Percentiles rank a stretch among this genome's conserved stretches.
Evolutionary conservation across 441 rosid species (phyloP).

Genomic region (Croton setiger): DNA sequence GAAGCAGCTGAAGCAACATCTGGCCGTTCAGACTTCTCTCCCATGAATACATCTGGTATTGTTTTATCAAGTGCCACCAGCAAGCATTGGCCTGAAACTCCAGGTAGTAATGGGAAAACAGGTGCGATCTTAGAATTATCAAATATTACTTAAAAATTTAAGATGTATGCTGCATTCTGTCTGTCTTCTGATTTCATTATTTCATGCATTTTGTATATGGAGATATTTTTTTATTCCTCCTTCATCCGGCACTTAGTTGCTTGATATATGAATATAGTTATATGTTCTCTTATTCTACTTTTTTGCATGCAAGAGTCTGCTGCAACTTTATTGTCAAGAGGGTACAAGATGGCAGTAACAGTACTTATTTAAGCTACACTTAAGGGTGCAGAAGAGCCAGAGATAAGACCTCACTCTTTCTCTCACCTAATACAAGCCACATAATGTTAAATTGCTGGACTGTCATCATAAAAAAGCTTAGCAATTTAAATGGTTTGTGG

Average conservation of each 20-base stretch:
- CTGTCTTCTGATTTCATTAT: not conserved
- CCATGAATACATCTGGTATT: conserved; percentile 63
- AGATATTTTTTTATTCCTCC: not conserved
- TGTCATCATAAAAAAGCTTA: not conserved
- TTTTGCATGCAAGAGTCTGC: not conserved
- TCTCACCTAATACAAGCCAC: conserved; percentile 1
- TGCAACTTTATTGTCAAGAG: not conserved
- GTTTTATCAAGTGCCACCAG: conserved; percentile 48
- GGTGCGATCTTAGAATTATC: conserved; percentile 1
- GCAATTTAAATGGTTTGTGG: not conserved
- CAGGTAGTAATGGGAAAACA: conserved; percentile 56
- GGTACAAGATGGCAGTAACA: not conserved
- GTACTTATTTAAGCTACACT: not conserved
- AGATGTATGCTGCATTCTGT: not conserved
- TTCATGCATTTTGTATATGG: not conserved
- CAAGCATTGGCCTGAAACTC: conserved; percentile 51
- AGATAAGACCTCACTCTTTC: conserved; percentile 1
- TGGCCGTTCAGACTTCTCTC: conserved; percentile 44
- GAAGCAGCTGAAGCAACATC: conserved; percentile 70
- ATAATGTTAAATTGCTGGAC: not conserved
- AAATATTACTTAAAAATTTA: not conserved
- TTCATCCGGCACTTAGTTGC: not conserved
- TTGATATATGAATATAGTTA: not conserved
- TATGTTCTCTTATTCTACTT: not conserved
- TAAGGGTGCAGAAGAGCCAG: not conserved